These are phyloP conservation scores for Trichomonascus vanleenenianus DNA, from an alignment of 805 yeast genomes.

Conservation along the genomic window DNA sequence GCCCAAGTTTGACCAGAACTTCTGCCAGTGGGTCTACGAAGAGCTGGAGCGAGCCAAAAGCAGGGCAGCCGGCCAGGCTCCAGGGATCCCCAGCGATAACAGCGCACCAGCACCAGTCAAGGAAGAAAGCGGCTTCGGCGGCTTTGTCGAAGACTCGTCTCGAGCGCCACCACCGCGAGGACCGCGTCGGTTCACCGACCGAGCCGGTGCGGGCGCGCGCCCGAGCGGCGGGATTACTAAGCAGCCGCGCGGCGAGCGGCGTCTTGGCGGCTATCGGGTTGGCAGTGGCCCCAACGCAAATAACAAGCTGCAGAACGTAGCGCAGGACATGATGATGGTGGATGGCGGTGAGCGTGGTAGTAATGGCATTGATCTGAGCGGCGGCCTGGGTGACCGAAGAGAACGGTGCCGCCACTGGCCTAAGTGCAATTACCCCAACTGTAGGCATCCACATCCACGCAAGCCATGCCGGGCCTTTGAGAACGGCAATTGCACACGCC, in stretches of 20 bases:
- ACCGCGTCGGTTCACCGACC: neutral
- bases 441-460: conserved; percentile 75
- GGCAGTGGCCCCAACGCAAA: conserved; percentile 1
- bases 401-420: conserved; percentile 30
- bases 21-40: conserved; percentile 20
- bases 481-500: conserved; percentile 52
- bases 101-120: neutral
- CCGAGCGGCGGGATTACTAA: conserved; percentile 3
- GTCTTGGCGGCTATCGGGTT: conserved; percentile 1
- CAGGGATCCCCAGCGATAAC: neutral
- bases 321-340: conserved; percentile 1
- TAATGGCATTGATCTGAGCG: conserved; percentile 1
- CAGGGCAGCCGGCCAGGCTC: too few species aligned
- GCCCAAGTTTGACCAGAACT: conserved; percentile 17
- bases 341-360: neutral
- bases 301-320: neutral
- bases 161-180: neutral
- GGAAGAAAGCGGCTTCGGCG: conserved; percentile 2
- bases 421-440: conserved; percentile 32
- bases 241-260: neutral
- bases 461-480: conserved; percentile 68
- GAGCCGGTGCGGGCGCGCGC: neutral
- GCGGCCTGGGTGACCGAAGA: neutral
- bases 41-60: conserved; percentile 9
- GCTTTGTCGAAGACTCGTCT: neutral